Conservation (phyloP, 2,329 filamentous ascomycete species). For the Pestalotiopsis sp. region DNA sequence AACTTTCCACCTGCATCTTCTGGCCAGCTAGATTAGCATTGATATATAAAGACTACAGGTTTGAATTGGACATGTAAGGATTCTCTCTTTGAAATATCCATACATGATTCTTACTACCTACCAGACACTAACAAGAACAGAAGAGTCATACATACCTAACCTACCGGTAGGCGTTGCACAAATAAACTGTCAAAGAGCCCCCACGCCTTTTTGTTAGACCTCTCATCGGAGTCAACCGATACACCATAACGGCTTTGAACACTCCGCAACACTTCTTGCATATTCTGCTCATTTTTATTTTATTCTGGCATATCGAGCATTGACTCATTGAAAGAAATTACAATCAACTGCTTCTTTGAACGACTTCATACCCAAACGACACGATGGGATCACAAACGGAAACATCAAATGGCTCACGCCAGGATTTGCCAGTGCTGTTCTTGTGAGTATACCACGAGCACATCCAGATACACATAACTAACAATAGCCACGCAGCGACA, state of each 20-base stretch:
- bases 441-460: slow-evolving; percentile 39
- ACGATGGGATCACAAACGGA: slow-evolving; percentile 31
- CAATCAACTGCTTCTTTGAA: no score
- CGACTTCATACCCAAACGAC: not conserved
- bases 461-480: not conserved
- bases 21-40: not conserved
- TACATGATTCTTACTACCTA: no score
- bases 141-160: slow-evolving; percentile 2
- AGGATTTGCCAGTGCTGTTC: slow-evolving; percentile 42
- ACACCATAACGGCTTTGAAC: not conserved
- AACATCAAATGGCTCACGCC: slow-evolving; percentile 24
- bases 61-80: not conserved
- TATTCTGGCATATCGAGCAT: not conserved
- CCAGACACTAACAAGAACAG: not conserved
- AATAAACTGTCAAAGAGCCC: not conserved
- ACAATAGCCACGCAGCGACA: slow-evolving; percentile 74
- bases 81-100: no score
- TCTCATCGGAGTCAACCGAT: not conserved
- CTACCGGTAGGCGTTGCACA: not conserved
- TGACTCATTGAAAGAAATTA: no score
- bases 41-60: not conserved
- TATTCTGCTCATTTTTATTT: not conserved
- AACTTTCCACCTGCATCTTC: not conserved
- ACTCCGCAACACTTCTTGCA: not conserved
- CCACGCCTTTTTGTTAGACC: not conserved